These are phyloP conservation scores for Babjeviella inositovora DNA, from an alignment of 805 yeast genomes.

Conservation along the genomic window DNA sequence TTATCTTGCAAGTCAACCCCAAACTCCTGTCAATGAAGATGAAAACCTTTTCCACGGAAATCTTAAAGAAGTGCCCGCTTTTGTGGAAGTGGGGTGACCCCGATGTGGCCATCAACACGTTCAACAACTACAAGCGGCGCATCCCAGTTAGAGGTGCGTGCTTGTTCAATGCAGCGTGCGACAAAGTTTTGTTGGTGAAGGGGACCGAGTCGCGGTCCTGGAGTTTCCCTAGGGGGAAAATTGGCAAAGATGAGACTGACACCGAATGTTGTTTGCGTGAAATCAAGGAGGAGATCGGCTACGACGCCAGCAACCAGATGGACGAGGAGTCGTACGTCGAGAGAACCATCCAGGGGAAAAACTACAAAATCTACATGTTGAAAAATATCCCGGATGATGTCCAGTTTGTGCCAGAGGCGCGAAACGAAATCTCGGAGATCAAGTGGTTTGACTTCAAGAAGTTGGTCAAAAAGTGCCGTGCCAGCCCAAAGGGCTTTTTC, in stretches of 20 bases:
- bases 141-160: conserved; percentile 98
- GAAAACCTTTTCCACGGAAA: conserved; percentile 53
- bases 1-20: conserved; percentile 57
- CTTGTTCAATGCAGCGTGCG: conserved; percentile 52
- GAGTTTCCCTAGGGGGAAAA: conserved; percentile 97
- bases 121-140: conserved; percentile 71
- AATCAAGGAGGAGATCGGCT: conserved; percentile 87
- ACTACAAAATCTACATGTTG: conserved; percentile 68
- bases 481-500: conserved; percentile 16
- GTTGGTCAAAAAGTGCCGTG: conserved; percentile 14
- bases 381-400: conserved; percentile 65
- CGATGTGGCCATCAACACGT: conserved; percentile 60
- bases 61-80: conserved; percentile 57
- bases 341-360: conserved; percentile 69
- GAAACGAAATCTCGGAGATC: conserved; percentile 77
- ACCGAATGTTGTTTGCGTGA: conserved; percentile 84
- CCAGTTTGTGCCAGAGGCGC: conserved; percentile 63
- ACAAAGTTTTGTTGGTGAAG: conserved; percentile 63
- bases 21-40: conserved; percentile 62
- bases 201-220: conserved; percentile 71
- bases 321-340: conserved; percentile 65
- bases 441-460: conserved; percentile 56
- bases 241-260: conserved; percentile 84
- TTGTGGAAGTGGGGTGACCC: conserved; percentile 81
- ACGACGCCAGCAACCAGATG: conserved; percentile 55